Evolutionary conservation across 139 green algal species (phyloP).

Genomic region (Tetradesmus obliquus): DNA sequence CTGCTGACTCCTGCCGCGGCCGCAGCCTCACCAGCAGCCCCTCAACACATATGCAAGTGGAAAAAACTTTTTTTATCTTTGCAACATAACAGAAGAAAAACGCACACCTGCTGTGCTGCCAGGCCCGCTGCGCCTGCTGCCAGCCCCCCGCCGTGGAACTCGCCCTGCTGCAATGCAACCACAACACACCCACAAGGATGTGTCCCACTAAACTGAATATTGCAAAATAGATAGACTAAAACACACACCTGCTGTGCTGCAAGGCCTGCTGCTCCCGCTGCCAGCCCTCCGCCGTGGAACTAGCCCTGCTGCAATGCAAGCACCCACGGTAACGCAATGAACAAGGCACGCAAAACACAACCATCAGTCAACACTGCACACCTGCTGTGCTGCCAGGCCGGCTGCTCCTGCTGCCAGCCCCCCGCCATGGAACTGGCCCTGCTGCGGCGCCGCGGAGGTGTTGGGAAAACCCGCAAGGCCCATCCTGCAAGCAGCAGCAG

Average conservation of each 20-base stretch:
- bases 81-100: too few species aligned
- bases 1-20: too few species aligned
- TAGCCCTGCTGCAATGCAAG: not conserved
- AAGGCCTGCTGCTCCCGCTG: constrained; percentile 26
- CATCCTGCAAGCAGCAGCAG: constrained; percentile 45
- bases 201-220: too few species aligned
- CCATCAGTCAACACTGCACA: not conserved
- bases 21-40: too few species aligned
- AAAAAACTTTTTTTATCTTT: too few species aligned
- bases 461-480: constrained; percentile 33
- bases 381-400: constrained; percentile 13
- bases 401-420: constrained; percentile 26
- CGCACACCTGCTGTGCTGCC: too few species aligned
- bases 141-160: not conserved
- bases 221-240: not conserved
- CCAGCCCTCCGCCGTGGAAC: constrained; percentile 10
- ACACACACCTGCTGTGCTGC: constrained; percentile 2
- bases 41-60: too few species aligned
- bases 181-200: too few species aligned
- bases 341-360: not conserved
- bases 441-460: constrained; percentile 37
- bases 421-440: constrained; percentile 19
- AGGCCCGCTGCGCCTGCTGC: not conserved
- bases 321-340: too few species aligned
- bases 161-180: not conserved